phyloP scores from a whole-genome alignment of 2,329 filamentous ascomycete species.

The Fusarium sp. region DNA sequence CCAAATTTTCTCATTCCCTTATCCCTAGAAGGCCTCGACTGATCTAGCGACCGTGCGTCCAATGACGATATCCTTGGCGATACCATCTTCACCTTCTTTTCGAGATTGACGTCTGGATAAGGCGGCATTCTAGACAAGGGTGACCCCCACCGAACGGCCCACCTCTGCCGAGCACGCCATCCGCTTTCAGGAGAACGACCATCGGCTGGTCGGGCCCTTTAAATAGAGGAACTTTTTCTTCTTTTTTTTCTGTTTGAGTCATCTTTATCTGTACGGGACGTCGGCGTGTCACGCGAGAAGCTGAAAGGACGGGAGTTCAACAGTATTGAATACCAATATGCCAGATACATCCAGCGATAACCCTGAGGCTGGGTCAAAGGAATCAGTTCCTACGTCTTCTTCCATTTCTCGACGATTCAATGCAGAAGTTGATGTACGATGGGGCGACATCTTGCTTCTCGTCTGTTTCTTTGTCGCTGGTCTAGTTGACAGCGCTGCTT shows the following conservation, averaged over 20 bases:
- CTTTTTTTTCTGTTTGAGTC: conserved; percentile 1
- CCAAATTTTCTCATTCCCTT: neutral
- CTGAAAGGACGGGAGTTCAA: neutral
- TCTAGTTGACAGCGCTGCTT: conserved; percentile 42
- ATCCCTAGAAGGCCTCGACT: neutral
- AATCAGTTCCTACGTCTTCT: neutral
- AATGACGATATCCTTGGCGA: neutral
- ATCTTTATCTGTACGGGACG: neutral
- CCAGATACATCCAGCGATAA: conserved; percentile 31
- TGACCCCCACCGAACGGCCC: conserved; percentile 16
- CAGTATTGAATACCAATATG: neutral
- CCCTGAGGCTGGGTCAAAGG: conserved; percentile 29
- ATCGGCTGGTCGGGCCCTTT: conserved; percentile 10
- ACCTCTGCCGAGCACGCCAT: conserved; percentile 30
- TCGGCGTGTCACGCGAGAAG: neutral
- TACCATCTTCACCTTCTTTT: neutral
- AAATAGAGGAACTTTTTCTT: conserved; percentile 2
- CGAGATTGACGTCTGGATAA: conserved; percentile 3
- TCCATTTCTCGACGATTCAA: conserved; percentile 26
- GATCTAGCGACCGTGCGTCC: neutral
- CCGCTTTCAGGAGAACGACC: conserved; percentile 9
- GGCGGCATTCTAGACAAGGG: neutral
- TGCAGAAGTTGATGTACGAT: conserved; percentile 34
- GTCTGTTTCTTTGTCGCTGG: conserved; percentile 42
- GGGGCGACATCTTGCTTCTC: conserved; percentile 38